Evolutionary conservation across 108 stramenopile species (phyloP), one percentile per base, ranked within the genome.

Genomic region (Seminavis robusta): DNA sequence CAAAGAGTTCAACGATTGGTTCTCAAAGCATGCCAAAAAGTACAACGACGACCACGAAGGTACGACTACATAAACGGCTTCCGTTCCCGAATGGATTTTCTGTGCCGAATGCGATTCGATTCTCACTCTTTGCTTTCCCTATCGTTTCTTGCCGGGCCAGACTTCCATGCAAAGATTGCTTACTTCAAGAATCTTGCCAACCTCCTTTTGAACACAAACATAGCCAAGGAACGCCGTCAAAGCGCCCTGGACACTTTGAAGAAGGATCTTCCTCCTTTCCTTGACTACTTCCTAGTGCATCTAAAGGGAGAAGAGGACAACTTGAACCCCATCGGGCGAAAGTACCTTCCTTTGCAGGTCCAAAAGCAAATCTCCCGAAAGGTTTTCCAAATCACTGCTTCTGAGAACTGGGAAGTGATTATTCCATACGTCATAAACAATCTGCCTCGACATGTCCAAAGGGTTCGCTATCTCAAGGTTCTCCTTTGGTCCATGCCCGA

Each of bases 381-480:
- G 25, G 47, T 45, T 23, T 69, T 38, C 37, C 38, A 57, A 21
- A 54, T 69, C 34, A 69, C 67, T 34, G 16, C 27, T 16, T 39
- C 67, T 33, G 52, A 60, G 8, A n/a, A 33, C 9, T 69, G 67
- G 67, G 59, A 69, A 23, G 48, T 69, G 23, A 69, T 69, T 28
- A 69, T 69, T 47, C 59, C 59, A 4, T 69, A 31, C 58, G 44
- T 61, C 17, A 21, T 69, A 20, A 42, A 16, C 33, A 60, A 60
- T 19, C 39, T 69, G 41, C 59, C 67, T 3, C 67, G 67, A n/a
- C 67, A 69, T 32, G 17, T 17, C 1, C 59, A 61, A 28, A 59
- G 67, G 19, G 52, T 69, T 20, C 50, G 59, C 15, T 69, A 61
- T 38, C 27, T 69, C 42, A 69, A 69, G 59, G 67, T 69, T 28